Base-by-base conservation (phyloP, 1,284 basidiomycete genomes). In the Marasmius tenuissimus region DNA sequence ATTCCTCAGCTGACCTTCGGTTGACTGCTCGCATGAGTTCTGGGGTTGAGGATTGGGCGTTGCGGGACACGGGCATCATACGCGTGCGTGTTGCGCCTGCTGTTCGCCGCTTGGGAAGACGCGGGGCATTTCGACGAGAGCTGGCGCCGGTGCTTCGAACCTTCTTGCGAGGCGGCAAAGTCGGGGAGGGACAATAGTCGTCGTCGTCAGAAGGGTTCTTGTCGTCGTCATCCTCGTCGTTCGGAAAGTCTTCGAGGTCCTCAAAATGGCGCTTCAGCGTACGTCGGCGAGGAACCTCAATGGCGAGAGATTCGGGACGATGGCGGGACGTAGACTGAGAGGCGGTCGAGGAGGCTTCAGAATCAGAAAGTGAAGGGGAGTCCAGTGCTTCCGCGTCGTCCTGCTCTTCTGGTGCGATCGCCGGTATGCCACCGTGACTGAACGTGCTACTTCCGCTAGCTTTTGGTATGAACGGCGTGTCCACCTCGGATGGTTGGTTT, bases 1-100 rank as follows among this genome's bases (percentile, higher is more conserved):
- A 34, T 27, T 58, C 55, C 11, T 54, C 45, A 40, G 39, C 40
- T 10, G 61, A 66, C 45, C 34, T 65, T 52, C 54, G 61, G 50
- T 45, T 62, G 54, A 38, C 60, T 50, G 39, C 66, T 53, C 40
- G 53, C 20, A 66, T 54, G 58, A 71, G 66, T 2, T 65, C 65
- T 14, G 68, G 58, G 27, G 51, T 57, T 38, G 63, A 16, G 0
- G 72, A 68, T 65, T 81, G 80, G 8, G 60, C 58, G 62, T 82
- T 83, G 34, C 82, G 81, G 4, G 79, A 71, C 10, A 67, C 70
- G 3, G 77, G 74, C 1, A 74, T 62, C 40, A 68, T 52, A 35
- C 77, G 75, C 33, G 60, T 52, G 52, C 75, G 72, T 59, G 76
- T 79, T 20, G 59, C 49, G 20, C 14, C 16, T 3, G 70, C 61